These are phyloP conservation scores for Kwoniella sp. DNA, from an alignment of 768 basidiomycete genomes.

Conservation along the genomic window DNA sequence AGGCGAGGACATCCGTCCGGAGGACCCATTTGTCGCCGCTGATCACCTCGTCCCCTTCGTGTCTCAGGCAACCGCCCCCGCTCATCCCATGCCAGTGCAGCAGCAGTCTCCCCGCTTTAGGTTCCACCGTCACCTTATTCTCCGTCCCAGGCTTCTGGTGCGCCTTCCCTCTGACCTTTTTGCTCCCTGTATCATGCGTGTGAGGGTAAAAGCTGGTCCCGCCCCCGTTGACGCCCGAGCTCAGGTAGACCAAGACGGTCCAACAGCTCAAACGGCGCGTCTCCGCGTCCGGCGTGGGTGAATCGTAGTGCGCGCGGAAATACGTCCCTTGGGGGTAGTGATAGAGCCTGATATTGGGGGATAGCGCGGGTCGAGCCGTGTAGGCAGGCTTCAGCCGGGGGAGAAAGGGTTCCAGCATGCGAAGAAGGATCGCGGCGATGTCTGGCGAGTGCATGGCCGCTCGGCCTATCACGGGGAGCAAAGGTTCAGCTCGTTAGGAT, in stretches of 20 bases:
- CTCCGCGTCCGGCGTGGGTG: conserved; percentile 13
- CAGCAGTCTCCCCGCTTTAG: conserved; percentile 30
- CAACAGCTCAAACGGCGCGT: conserved; percentile 20
- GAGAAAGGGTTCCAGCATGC: conserved; percentile 14
- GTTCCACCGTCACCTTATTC: conserved; percentile 19
- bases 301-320: conserved; percentile 29
- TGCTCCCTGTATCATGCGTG: not conserved
- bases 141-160: not conserved
- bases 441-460: conserved; percentile 11
- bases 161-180: conserved; percentile 3
- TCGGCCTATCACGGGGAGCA: conserved; percentile 9
- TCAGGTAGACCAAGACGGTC: conserved; percentile 30
- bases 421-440: conserved; percentile 17
- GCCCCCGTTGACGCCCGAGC: conserved; percentile 21
- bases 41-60: conserved; percentile 34
- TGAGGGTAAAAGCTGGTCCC: conserved; percentile 30
- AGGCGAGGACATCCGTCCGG: conserved; percentile 35
- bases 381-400: conserved; percentile 6
- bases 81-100: conserved; percentile 37
- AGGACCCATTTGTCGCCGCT: conserved; percentile 40
- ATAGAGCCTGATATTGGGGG: conserved; percentile 31
- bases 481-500: not conserved
- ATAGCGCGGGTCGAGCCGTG: not conserved
- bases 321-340: conserved; percentile 25
- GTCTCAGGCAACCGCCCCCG: conserved; percentile 30